Evolutionary conservation across 208 protist species (phyloP).

Genomic region (Lotmaria passim): DNA sequence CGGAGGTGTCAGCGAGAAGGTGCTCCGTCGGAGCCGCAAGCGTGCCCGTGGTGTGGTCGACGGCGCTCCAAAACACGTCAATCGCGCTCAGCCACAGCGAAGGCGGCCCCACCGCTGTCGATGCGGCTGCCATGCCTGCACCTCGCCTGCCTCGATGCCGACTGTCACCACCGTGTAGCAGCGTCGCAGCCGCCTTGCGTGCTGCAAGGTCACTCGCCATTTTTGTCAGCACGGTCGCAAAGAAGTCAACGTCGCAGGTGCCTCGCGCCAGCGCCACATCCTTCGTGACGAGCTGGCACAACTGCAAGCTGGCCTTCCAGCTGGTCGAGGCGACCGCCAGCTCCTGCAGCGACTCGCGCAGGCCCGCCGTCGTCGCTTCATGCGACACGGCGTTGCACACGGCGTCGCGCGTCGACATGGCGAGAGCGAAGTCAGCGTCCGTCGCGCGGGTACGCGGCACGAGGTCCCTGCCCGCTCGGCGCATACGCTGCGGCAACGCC

Average conservation of each 20-base stretch:
- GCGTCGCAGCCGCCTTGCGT: not conserved
- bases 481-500: not conserved
- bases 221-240: slow-evolving; percentile 21
- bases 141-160: not conserved
- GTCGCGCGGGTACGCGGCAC: not conserved
- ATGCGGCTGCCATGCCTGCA: not conserved
- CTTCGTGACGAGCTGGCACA: slow-evolving; percentile 26
- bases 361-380: not conserved
- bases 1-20: not conserved
- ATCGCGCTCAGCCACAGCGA: slow-evolving; percentile 60
- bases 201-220: slow-evolving; percentile 19
- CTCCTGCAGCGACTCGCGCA: slow-evolving; percentile 20
- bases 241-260: slow-evolving; percentile 31
- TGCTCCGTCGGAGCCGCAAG: not conserved
- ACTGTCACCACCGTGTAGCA: not conserved
- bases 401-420: slow-evolving; percentile 10
- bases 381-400: slow-evolving; percentile 16
- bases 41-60: slow-evolving; percentile 52
- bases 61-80: slow-evolving; percentile 74
- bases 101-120: not conserved
- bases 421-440: slow-evolving; percentile 16
- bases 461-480: not conserved
- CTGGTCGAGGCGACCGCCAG: slow-evolving; percentile 10
- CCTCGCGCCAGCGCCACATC: slow-evolving; percentile 25
- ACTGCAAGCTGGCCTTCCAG: slow-evolving; percentile 31